phyloP scores from a whole-genome alignment of 2,329 filamentous ascomycete genomes.

The Leptographium wingfieldii region DNA sequence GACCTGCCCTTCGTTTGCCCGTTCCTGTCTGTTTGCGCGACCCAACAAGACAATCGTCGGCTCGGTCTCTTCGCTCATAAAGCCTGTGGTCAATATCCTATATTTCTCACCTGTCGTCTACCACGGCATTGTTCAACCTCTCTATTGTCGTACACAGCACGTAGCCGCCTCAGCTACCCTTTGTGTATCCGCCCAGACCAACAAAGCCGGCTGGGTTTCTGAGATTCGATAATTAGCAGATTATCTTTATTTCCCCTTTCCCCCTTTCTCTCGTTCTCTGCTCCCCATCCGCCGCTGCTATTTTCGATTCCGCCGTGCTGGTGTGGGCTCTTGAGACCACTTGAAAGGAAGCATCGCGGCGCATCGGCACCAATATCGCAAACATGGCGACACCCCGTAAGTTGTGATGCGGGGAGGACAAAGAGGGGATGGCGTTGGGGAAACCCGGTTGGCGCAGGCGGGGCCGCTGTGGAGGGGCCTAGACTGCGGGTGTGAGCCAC shows the following conservation, averaged over 20 bases:
- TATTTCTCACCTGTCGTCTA: neutral
- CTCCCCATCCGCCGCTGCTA: neutral
- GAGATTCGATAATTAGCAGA: neutral
- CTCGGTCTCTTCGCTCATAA: neutral
- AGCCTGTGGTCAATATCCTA: no score
- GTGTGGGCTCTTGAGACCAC: neutral
- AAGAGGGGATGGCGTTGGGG: neutral
- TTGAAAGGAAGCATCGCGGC: neutral
- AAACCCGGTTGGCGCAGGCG: neutral
- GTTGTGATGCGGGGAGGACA: neutral
- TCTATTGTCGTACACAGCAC: neutral
- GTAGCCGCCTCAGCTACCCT: neutral
- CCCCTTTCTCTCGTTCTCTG: neutral
- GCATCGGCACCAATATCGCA: neutral
- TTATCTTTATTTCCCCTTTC: neutral
- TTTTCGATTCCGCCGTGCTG: neutral
- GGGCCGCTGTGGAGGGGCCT: neutral
- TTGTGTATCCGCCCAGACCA: neutral
- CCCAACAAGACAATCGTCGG: neutral
- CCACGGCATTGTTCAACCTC: neutral
- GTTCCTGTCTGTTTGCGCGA: neutral
- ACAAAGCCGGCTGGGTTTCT: neutral
- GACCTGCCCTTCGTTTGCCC: neutral
- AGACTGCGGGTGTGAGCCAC: neutral
- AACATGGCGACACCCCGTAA: neutral